Evolutionary conservation across 345 rosid species (phyloP), one percentile per base, ranked within the genome.

Genomic region (Firmiana major): DNA sequence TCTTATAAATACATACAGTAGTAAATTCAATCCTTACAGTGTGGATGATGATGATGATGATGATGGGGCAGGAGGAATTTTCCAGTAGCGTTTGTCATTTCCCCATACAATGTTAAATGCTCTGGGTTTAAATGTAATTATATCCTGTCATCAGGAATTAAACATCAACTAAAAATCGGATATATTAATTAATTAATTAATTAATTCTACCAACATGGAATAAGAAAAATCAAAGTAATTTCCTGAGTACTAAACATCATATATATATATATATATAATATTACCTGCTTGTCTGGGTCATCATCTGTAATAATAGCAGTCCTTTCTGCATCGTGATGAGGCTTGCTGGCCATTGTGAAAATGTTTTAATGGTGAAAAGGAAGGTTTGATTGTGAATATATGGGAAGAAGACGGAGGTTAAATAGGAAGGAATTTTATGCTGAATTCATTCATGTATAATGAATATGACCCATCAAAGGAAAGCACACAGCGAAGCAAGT

Each of bases 91-190:
- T 10, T 1, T 6, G 75, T 79, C 78, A 9, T 38, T 75, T 11
- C 82, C 82, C 82, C 82, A 79, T 3, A 74, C 74, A 19, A 79
- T 65, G 76, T 67, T 79, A 15, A 79, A 68, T 31, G 28, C 75
- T 74, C 75, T 79, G 31, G 78, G 82, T 48, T 62, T 42, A 7
- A 74, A 13, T 42, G 0, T 24, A 60, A 16, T 15, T 13, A 0
- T 0, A 1, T 6, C 31, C 73, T 21, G 48, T 54, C 1, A 1
- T 13, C 6, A 13, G 6, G 54, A 49, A 49, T 13, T 48, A 48
- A 11, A 36, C 40, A 36, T 36, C 5, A 0, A 6, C 5, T 36
- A 34, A n/a, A n/a, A n/a, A n/a, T n/a, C n/a, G n/a, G n/a, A n/a
- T n/a, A n/a, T n/a, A n/a, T n/a, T n/a, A n/a, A n/a, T n/a, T n/a